Percentiles rank a stretch among this genome's conserved stretches.
Conservation (phyloP, 1,139 yeast genomes). For the Taiozyma sp. region DNA sequence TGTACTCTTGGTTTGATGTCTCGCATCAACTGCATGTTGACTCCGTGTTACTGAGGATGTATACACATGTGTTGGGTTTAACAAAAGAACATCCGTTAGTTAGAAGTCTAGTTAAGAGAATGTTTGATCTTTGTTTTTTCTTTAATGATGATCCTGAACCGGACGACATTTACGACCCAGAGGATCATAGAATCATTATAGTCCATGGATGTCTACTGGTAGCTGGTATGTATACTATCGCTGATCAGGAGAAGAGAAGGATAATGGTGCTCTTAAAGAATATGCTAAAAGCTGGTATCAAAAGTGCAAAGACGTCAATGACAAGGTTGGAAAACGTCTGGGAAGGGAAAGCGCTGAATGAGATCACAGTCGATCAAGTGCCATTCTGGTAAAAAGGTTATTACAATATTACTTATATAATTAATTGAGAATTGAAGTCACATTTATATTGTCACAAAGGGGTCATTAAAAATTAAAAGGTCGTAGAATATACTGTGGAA, state of each 20-base stretch:
- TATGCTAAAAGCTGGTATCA: background rate
- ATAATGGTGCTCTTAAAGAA: background rate
- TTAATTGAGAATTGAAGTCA: background rate
- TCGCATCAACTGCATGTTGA: slow-evolving; percentile 49
- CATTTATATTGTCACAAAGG: background rate
- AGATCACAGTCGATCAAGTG: background rate
- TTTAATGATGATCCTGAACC: slow-evolving; percentile 8
- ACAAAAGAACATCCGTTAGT: slow-evolving; percentile 37
- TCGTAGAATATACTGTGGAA: background rate
- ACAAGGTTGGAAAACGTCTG: background rate
- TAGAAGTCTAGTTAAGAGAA: slow-evolving; percentile 36
- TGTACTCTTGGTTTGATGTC: slow-evolving; percentile 53
- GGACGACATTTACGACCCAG: slow-evolving; percentile 3
- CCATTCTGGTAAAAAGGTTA: background rate
- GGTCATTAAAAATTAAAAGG: background rate
- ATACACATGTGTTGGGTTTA: slow-evolving; percentile 34
- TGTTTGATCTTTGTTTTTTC: slow-evolving; percentile 37
- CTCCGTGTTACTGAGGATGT: slow-evolving; percentile 36
- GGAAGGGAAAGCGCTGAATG: background rate
- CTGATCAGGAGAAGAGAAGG: slow-evolving; percentile 24
- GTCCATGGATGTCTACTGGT: slow-evolving; percentile 35
- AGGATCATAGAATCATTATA: slow-evolving; percentile 33
- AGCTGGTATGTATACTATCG: slow-evolving; percentile 31
- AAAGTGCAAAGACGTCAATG: background rate
- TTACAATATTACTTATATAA: background rate